phyloP scores from a whole-genome alignment of 140 eudicot genomes.

The Cichorium intybus region DNA sequence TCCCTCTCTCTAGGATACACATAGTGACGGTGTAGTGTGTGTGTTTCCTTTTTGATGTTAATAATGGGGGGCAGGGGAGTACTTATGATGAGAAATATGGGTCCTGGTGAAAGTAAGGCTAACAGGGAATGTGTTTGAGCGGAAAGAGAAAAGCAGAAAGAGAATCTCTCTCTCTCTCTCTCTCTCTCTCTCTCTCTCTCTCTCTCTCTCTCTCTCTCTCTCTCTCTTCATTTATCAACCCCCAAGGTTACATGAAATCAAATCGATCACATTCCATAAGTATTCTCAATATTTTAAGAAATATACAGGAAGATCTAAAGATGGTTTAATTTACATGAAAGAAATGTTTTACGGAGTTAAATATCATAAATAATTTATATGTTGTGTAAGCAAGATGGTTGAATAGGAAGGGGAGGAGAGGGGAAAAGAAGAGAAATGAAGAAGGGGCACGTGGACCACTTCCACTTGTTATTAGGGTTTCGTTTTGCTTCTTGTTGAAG shows the following conservation, averaged over 20 bases:
- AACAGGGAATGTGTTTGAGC: constrained; percentile 43
- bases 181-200: constrained; percentile 3
- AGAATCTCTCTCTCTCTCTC: constrained; percentile 32
- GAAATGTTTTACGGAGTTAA: neutral
- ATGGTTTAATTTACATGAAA: no score
- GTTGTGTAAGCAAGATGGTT: constrained; percentile 4
- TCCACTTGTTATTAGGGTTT: constrained; percentile 37
- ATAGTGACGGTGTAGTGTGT: constrained; percentile 36
- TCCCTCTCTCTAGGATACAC: constrained; percentile 24
- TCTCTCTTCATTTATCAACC: neutral
- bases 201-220: neutral
- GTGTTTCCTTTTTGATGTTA: constrained; percentile 43
- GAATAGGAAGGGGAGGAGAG: neutral
- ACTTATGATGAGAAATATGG: constrained; percentile 42
- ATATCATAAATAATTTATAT: no score
- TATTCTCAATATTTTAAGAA: neutral
- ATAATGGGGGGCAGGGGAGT: constrained; percentile 27
- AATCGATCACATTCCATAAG: neutral
- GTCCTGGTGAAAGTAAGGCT: constrained; percentile 40
- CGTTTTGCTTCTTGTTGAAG: constrained; percentile 20
- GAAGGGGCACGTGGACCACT: constrained; percentile 35
- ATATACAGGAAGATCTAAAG: neutral
- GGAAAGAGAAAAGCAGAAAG: constrained; percentile 25
- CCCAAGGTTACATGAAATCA: neutral
- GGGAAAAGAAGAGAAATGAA: neutral